Evolutionary conservation across 2,329 filamentous ascomycete species (phyloP).

Genomic region (Ophiostoma triangulosporum): DNA sequence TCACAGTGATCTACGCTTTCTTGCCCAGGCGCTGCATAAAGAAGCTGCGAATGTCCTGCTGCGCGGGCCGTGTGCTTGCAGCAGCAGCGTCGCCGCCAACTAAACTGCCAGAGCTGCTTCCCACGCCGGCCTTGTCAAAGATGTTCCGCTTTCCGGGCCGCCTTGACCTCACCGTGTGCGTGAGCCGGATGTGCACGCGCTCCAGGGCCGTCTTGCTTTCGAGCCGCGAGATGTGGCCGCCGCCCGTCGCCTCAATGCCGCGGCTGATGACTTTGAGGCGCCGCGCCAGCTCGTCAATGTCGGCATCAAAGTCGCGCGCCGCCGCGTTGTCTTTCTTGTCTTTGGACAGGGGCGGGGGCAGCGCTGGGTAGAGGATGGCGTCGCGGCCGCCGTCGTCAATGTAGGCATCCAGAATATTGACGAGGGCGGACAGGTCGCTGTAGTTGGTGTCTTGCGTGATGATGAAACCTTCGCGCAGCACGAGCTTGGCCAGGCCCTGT

Average conservation of each 20-base stretch:
- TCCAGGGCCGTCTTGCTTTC: conserved; percentile 68
- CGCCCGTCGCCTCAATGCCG: conserved; percentile 61
- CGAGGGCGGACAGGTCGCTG: conserved; percentile 48
- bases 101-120: neutral
- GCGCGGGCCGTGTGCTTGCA: conserved; percentile 4
- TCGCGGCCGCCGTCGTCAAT: conserved; percentile 41
- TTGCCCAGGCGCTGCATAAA: conserved; percentile 7
- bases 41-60: conserved; percentile 14
- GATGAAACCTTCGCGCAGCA: conserved; percentile 25
- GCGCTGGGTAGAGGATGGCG: conserved; percentile 10
- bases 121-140: conserved; percentile 16
- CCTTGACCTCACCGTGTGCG: conserved; percentile 56
- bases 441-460: conserved; percentile 51
- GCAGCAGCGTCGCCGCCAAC: neutral
- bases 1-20: neutral
- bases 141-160: conserved; percentile 39
- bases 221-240: conserved; percentile 56
- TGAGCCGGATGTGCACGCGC: conserved; percentile 57
- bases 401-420: conserved; percentile 59
- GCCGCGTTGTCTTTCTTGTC: conserved; percentile 14
- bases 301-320: conserved; percentile 45
- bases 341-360: neutral
- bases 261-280: conserved; percentile 43
- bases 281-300: conserved; percentile 53
- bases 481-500: conserved; percentile 32